These are phyloP conservation scores for Suillus cothurnatus DNA, from an alignment of 768 basidiomycete species.

Conservation along the genomic window DNA sequence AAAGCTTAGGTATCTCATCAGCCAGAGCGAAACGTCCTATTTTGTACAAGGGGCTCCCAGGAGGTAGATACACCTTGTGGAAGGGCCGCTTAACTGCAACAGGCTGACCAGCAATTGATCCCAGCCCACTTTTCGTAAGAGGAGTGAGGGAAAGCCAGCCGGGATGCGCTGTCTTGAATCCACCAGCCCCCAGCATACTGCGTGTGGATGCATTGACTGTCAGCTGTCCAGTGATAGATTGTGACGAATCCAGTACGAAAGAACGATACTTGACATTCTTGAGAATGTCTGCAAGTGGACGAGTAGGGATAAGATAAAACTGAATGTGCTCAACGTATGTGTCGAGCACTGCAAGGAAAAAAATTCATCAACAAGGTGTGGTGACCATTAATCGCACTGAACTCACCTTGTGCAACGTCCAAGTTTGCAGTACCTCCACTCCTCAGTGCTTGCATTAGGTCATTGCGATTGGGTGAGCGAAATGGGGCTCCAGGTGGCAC, in stretches of 20 bases:
- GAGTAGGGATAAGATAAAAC: not conserved
- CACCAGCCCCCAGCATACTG: not conserved
- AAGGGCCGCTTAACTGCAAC: slow-evolving; percentile 5
- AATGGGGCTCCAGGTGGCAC: not conserved
- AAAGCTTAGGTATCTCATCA: slow-evolving; percentile 8
- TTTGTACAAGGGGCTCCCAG: not conserved
- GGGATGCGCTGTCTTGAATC: slow-evolving; percentile 7
- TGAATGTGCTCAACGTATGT: not conserved
- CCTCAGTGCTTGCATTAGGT: slow-evolving; percentile 5
- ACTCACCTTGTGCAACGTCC: slow-evolving; percentile 2
- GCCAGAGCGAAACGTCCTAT: not conserved
- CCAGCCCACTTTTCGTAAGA: not conserved
- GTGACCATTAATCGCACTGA: too few species aligned
- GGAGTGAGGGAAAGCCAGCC: not conserved
- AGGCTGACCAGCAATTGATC: not conserved
- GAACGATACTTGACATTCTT: not conserved
- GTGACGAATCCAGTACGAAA: not conserved
- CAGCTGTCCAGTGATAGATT: not conserved
- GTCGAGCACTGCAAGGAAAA: not conserved
- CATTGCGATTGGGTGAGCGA: not conserved
- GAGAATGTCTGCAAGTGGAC: not conserved
- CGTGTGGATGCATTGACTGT: not conserved
- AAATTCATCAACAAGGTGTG: too few species aligned
- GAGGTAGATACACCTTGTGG: not conserved
- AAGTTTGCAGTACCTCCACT: not conserved